Conservation (phyloP, 768 basidiomycete genomes). For the Phallus indusiatus region DNA sequence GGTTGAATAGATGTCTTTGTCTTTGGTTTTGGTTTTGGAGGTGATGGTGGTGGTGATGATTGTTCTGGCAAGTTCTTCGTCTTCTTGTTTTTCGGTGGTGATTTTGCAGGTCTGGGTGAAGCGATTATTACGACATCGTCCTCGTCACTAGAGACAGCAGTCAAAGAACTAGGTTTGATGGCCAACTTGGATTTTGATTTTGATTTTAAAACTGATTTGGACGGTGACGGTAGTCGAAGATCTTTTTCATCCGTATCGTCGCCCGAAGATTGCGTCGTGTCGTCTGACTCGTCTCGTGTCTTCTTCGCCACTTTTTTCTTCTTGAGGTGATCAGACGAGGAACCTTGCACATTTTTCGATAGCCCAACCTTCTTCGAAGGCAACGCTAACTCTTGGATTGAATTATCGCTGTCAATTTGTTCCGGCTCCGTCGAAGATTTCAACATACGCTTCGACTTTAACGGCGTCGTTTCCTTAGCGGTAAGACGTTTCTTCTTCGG, state of each 20-base stretch:
- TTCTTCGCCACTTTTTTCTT: no score
- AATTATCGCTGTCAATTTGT: neutral
- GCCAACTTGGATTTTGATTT: neutral
- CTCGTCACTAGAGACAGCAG: neutral
- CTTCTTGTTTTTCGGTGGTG: slow-evolving; percentile 14
- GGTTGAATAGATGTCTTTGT: neutral
- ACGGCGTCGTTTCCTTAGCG: slow-evolving; percentile 9
- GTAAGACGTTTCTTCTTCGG: slow-evolving; percentile 3
- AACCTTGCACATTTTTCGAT: neutral
- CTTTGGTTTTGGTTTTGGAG: neutral
- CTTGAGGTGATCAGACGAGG: neutral
- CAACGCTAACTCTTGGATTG: neutral
- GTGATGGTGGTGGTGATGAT: neutral
- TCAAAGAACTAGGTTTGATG: neutral
- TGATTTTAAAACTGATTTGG: neutral
- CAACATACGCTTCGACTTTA: neutral
- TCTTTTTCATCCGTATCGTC: no score
- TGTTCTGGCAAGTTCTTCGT: slow-evolving; percentile 10
- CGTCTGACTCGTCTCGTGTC: no score
- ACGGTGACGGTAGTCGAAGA: neutral
- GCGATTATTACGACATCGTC: neutral
- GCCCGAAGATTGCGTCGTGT: no score
- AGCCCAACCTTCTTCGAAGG: neutral
- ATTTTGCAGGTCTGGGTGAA: neutral
- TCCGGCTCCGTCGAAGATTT: neutral